Percentiles rank a stretch among this genome's conserved stretches.
Evolutionary conservation across 768 basidiomycete species (phyloP).

Genomic region (Sarcomyxa edulis): DNA sequence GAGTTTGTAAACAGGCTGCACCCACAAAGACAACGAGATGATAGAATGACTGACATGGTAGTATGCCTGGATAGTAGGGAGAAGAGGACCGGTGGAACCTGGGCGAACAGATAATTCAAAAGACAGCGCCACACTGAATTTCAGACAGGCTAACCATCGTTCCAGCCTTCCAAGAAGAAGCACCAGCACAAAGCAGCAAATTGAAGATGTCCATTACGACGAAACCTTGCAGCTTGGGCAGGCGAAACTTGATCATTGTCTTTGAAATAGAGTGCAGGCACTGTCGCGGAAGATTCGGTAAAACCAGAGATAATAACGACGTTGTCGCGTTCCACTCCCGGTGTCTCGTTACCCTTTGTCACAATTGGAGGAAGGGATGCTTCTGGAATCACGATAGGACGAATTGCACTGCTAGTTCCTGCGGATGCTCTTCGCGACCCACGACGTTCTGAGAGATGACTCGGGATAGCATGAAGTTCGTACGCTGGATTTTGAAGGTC

Average conservation of each 20-base stretch:
- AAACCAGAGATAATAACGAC: no score
- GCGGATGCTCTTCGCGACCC: no score
- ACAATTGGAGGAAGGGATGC: no score
- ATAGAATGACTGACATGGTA: constrained; percentile 19
- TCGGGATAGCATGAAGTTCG: no score
- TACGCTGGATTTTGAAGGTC: no score
- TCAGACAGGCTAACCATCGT: constrained; percentile 14
- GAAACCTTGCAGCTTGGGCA: constrained; percentile 1
- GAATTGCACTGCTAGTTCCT: no score
- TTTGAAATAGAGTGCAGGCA: not conserved
- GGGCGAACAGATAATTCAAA: not conserved
- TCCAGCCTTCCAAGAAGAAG: constrained; percentile 37
- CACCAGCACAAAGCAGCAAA: constrained; percentile 36
- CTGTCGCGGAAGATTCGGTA: no score
- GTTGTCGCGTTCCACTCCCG: no score
- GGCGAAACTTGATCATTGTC: no score
- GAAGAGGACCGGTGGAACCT: constrained; percentile 13
- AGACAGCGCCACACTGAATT: not conserved
- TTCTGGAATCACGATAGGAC: no score
- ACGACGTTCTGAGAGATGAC: no score
- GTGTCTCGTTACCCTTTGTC: no score
- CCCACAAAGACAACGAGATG: not conserved
- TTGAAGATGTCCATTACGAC: constrained; percentile 20
- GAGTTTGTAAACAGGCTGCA: not conserved
- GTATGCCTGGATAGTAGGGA: constrained; percentile 19